A percentile compares a stretch with the other conserved stretches of the same genome.
Evolutionary conservation across 2,329 filamentous ascomycete genomes (phyloP).

Genomic region (Penicillium paneum): DNA sequence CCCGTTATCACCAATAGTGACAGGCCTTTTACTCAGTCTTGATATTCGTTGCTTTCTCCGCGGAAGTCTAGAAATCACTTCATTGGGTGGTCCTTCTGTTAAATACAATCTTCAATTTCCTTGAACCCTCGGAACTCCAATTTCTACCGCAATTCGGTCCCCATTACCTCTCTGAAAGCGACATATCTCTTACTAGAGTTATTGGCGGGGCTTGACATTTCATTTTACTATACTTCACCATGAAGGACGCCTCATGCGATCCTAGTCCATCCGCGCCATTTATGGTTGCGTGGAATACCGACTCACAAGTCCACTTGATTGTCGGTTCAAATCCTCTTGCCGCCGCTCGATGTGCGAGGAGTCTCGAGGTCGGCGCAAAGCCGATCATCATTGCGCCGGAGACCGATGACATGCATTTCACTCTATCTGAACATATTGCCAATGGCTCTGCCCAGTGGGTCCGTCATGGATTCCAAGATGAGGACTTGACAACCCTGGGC

Average conservation of each 20-base stretch:
- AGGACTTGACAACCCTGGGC: conserved; percentile 72
- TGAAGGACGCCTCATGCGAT: conserved; percentile 31
- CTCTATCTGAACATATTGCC: conserved; percentile 47
- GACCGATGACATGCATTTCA: conserved; percentile 58
- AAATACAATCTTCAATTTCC: background rate
- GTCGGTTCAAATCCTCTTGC: conserved; percentile 84
- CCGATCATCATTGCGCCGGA: conserved; percentile 75
- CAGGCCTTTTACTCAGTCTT: conserved; percentile 22
- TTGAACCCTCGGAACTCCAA: background rate
- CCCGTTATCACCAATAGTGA: conserved; percentile 23
- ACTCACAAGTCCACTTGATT: conserved; percentile 67
- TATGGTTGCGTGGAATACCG: conserved; percentile 41
- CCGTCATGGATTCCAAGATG: conserved; percentile 59
- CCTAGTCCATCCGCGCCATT: conserved; percentile 29
- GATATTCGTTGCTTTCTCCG: conserved; percentile 22
- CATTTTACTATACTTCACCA: conserved; percentile 22
- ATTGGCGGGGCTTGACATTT: conserved; percentile 13
- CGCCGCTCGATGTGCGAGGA: conserved; percentile 75
- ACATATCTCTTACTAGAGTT: background rate
- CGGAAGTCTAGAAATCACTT: conserved; percentile 14
- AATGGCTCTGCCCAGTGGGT: conserved; percentile 44
- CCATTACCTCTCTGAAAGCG: background rate
- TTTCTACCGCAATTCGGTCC: background rate
- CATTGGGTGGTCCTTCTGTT: background rate
- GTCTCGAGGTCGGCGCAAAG: conserved; percentile 74